Evolutionary conservation across 192 early-diverging fungal species (phyloP).

Genomic region (Umbelopsis vinacea): DNA sequence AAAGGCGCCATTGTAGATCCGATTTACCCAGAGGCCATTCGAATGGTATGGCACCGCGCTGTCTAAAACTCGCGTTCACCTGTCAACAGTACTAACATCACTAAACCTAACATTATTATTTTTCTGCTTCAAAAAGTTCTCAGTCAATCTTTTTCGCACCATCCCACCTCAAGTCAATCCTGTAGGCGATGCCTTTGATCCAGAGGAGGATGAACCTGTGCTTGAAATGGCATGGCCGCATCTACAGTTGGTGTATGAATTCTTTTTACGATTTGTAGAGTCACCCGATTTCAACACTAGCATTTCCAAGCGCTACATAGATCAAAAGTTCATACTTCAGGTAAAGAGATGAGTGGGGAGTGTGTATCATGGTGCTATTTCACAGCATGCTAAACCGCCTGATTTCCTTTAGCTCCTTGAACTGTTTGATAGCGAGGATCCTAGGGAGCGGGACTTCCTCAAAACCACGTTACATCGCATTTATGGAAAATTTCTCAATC

Average conservation of each 20-base stretch:
- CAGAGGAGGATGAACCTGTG: constrained; percentile 95
- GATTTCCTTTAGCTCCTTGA: constrained; percentile 68
- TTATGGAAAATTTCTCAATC: constrained; percentile 91
- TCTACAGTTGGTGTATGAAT: constrained; percentile 89
- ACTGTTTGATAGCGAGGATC: constrained; percentile 92
- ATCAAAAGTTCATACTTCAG: constrained; percentile 77
- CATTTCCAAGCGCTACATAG: constrained; percentile 87
- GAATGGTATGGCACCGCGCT: constrained; percentile 65
- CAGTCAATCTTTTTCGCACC: constrained; percentile 84
- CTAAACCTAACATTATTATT: not conserved
- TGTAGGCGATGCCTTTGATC: constrained; percentile 88
- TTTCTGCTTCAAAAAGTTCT: constrained; percentile 54
- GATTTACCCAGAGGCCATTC: constrained; percentile 82
- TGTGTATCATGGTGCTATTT: too few species aligned
- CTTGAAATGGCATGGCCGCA: constrained; percentile 92
- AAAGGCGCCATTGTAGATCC: constrained; percentile 78
- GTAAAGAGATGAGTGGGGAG: not conserved
- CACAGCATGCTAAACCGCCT: too few species aligned
- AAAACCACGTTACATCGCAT: constrained; percentile 93
- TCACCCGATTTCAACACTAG: constrained; percentile 90
- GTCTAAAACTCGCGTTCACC: not conserved
- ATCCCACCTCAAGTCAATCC: constrained; percentile 91
- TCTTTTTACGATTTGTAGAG: constrained; percentile 91
- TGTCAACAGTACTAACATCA: not conserved
- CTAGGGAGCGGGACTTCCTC: constrained; percentile 88